Percentiles rank a stretch among this genome's conserved stretches.
These are phyloP conservation scores for Ogataea dorogensis DNA, from an alignment of 805 yeast species.

Conservation along the genomic window DNA sequence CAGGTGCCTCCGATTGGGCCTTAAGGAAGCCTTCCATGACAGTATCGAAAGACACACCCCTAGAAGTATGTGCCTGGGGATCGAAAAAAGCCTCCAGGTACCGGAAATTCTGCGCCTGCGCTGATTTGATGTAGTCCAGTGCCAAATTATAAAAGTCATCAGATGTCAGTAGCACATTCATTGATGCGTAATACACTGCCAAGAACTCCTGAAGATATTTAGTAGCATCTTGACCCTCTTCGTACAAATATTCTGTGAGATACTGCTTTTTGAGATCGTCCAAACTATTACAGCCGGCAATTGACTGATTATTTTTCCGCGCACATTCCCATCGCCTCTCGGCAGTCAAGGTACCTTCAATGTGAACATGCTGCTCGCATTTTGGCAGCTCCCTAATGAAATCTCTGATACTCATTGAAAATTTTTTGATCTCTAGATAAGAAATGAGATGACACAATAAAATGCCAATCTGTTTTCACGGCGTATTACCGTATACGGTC, in stretches of 20 bases:
- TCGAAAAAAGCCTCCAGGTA: constrained; percentile 49
- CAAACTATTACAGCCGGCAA: constrained; percentile 37
- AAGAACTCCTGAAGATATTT: constrained; percentile 44
- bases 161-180: constrained; percentile 42
- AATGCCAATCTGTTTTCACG: no score
- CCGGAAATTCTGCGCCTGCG: constrained; percentile 39
- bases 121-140: constrained; percentile 41
- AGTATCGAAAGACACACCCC: constrained; percentile 38
- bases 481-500: no score
- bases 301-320: constrained; percentile 15
- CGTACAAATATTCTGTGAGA: constrained; percentile 28
- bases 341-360: constrained; percentile 45
- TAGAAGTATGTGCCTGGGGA: constrained; percentile 47
- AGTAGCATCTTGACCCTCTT: constrained; percentile 38
- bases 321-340: constrained; percentile 40
- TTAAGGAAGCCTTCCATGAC: constrained; percentile 41
- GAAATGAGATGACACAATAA: no score
- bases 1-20: constrained; percentile 41
- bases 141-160: constrained; percentile 46
- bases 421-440: no score
- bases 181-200: constrained; percentile 46
- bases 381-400: constrained; percentile 43
- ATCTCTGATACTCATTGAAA: not conserved
- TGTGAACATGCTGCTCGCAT: constrained; percentile 48
- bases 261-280: constrained; percentile 34